Base-by-base conservation (phyloP, 768 basidiomycete species). In the Trametes coccinea region DNA sequence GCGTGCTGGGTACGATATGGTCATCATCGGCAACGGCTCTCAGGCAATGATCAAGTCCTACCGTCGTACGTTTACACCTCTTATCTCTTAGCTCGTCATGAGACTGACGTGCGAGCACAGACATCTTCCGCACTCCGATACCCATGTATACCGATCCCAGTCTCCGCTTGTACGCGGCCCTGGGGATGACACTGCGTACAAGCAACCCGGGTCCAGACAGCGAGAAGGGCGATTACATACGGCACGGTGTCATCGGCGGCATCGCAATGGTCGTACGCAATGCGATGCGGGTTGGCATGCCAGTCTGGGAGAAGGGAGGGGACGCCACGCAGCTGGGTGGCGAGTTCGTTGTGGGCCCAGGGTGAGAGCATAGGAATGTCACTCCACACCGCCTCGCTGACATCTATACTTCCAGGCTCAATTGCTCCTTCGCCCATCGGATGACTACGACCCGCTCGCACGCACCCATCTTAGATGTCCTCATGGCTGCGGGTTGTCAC, bases 251-350 rank as follows among this genome's bases (percentile, higher is more conserved):
- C 10, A 72, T 92, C 65, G 75, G 84, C 27, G 88, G 90, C 3
- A 83, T 92, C 39, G 85, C 86, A n/a, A 84, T 84, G 79, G 89
- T 93, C 27, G 79, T 91, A 39, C 74, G 82, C 61, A 85, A 88
- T 62, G 88, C 89, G 2, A 69, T 93, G 51, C 84, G 84, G 59
- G 83, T 85, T 30, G 84, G 87, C 29, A 89, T 95, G 87, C 91
- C 92, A 0, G 78, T 92, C 13, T 90, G 89, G 85, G 88, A 88
- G 76, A 84, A 83, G 61, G 89, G 87, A 2, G 93, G 93, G 0
- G 87, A 93, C 67, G 72, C 86, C 45, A 74, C 80, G 44, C 92
- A 95, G 73, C 78, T 96, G 17, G 95, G 95, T 9, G 95, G 95
- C 27, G 95, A 98, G 76, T 95, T 96, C 70, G 82, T 90, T 29